Conservation (phyloP, 352 stramenopile species). For the Phytophthora hibernalis region DNA sequence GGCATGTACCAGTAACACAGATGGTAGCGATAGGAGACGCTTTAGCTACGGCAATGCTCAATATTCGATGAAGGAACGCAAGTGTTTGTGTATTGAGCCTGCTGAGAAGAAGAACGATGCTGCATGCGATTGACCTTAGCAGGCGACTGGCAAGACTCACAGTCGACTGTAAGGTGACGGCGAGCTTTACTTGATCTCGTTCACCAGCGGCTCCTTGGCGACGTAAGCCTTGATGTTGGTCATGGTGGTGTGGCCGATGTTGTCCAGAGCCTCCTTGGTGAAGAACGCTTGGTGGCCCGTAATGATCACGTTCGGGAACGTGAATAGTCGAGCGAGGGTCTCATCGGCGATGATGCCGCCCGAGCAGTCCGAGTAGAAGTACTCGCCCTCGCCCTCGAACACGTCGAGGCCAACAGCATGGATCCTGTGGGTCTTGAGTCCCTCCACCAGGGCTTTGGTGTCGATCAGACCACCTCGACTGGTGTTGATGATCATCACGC, state of each 20-base stretch:
- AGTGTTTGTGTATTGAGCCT: conserved; percentile 7
- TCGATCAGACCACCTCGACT: conserved; percentile 84
- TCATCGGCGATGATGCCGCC: conserved; percentile 63
- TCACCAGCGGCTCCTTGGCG: conserved; percentile 46
- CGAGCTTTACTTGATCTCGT: conserved; percentile 50
- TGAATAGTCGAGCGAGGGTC: conserved; percentile 64
- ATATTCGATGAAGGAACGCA: conserved; percentile 32
- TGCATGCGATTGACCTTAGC: conserved; percentile 3
- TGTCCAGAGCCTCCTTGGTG: conserved; percentile 69
- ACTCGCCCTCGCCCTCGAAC: conserved; percentile 75
- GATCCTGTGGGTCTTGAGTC: conserved; percentile 80
- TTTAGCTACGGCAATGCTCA: conserved; percentile 27
- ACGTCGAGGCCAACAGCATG: conserved; percentile 81
- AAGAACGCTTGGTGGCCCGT: conserved; percentile 81
- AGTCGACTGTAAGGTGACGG: neutral
- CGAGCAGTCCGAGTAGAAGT: conserved; percentile 74
- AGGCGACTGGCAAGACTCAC: neutral
- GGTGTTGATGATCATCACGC: conserved; percentile 90
- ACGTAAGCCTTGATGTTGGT: conserved; percentile 65
- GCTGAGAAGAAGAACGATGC: neutral
- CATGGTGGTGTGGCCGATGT: conserved; percentile 74
- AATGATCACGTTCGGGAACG: conserved; percentile 77
- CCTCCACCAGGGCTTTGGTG: conserved; percentile 76
- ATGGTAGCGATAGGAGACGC: conserved; percentile 32
- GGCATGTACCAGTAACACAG: conserved; percentile 25